Evolutionary conservation across 1,284 basidiomycete species (phyloP).

Genomic region (Apiotrichum brassicae): DNA sequence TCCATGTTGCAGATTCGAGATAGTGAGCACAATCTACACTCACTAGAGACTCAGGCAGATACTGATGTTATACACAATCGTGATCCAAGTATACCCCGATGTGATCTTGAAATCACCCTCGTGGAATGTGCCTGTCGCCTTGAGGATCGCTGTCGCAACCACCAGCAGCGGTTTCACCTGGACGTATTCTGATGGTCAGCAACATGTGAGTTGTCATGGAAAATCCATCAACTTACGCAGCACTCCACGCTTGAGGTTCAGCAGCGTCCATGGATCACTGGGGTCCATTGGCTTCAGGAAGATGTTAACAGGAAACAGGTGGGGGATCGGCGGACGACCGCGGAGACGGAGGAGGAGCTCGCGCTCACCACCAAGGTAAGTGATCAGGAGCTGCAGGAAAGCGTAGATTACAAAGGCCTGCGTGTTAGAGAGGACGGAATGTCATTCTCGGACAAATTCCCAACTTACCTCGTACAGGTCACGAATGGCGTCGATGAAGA

Average conservation of each 20-base stretch:
- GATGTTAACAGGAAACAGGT: slow-evolving; percentile 75
- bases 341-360: slow-evolving; percentile 85
- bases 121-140: slow-evolving; percentile 77
- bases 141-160: slow-evolving; percentile 73
- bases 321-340: slow-evolving; percentile 76
- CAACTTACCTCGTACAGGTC: slow-evolving; percentile 86
- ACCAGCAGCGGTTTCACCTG: slow-evolving; percentile 92
- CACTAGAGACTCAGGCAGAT: slow-evolving; percentile 49
- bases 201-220: too few species aligned
- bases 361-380: slow-evolving; percentile 87
- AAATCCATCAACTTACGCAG: slow-evolving; percentile 60
- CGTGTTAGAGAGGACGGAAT: background rate
- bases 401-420: slow-evolving; percentile 96
- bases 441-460: background rate
- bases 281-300: slow-evolving; percentile 69
- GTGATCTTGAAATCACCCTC: slow-evolving; percentile 77
- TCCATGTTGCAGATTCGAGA: too few species aligned
- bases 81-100: slow-evolving; percentile 89
- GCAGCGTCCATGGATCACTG: slow-evolving; percentile 87
- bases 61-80: slow-evolving; percentile 61
- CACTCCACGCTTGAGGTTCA: slow-evolving; percentile 90
- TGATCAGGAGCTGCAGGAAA: slow-evolving; percentile 73
- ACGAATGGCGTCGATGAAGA: slow-evolving; percentile 89
- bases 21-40: slow-evolving; percentile 7
- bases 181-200: slow-evolving; percentile 70